Evolutionary conservation across 208 protist species (phyloP), one percentile per base, ranked within the genome.

Genomic region (Trichomonas tenax): DNA sequence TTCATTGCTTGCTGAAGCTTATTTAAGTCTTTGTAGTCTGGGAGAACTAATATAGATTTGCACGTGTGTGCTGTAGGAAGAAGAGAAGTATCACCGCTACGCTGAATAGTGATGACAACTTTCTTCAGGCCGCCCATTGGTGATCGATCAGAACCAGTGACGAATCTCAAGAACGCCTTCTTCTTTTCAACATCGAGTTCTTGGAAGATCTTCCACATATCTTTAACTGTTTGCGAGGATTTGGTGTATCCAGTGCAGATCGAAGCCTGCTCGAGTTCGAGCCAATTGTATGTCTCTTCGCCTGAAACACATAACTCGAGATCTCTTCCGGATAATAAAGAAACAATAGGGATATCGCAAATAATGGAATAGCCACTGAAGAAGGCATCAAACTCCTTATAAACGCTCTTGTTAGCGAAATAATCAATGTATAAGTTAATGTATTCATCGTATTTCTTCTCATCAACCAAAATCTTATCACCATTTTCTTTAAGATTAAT

Each of bases 31-130:
- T 41, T 0, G 40, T 96, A 96, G 34, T 63, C 93, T 36, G 93
- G 93, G 26, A 96, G 40, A 17, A 96, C 51, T 9, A 96, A 82
- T 40, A 49, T 96, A 46, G 26, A 81, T 34, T 41, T 81, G 49
- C 93, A 96, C 41, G 93, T 96, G 36, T 96, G 93, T 81, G 93
- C 46, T 36, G 93, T 96, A 44, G 93, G 93, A 34, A 96, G 26
- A 31, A 45, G 63, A 21, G 36, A 15, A 10, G 31, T 38, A 82
- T 96, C 93, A 10, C 93, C 49, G 46, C 34, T 46, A 36, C 49
- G 0, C 14, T 72, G 49, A 14, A 96, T 96, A 23, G 11, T 23
- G 4, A 96, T 48, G 31, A 31, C 46, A 40, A 96, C 49, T 82
- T 31, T 49, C 40, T 81, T 38, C 34, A 96, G 38, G 26, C 93